Evolutionary conservation across 805 yeast species (phyloP).

Genomic region (Starmera amethionina): DNA sequence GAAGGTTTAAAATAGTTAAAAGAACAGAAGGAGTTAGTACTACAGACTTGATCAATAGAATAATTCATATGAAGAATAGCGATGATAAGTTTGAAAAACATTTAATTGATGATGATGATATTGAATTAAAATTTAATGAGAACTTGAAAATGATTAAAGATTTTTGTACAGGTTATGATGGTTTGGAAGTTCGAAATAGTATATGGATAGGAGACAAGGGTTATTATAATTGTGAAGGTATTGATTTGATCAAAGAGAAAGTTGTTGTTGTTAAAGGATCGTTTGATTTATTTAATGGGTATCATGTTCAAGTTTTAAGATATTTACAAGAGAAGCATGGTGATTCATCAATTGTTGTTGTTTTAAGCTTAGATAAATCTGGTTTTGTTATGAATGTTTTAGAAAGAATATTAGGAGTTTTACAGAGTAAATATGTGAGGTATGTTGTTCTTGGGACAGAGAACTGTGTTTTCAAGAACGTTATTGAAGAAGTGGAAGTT

Average conservation of each 20-base stretch:
- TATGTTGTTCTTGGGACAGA: conserved; percentile 44
- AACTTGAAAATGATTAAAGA: too few species aligned
- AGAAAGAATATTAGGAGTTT: conserved; percentile 78
- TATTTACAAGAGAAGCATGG: conserved; percentile 31
- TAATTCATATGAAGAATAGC: conserved; percentile 33
- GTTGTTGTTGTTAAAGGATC: conserved; percentile 66
- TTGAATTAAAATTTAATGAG: conserved; percentile 39
- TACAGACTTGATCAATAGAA: conserved; percentile 87
- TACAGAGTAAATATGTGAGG: conserved; percentile 82
- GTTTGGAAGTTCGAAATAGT: conserved; percentile 39
- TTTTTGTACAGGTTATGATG: conserved; percentile 40
- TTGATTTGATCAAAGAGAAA: conserved; percentile 2
- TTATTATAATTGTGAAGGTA: conserved; percentile 9
- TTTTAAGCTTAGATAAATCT: conserved; percentile 59
- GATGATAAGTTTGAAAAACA: conserved; percentile 9
- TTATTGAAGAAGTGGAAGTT: conserved; percentile 22
- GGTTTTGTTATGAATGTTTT: conserved; percentile 81
- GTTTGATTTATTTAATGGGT: conserved; percentile 89
- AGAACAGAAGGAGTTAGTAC: conserved; percentile 92
- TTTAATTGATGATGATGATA: conserved; percentile 4
- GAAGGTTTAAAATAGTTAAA: conserved; percentile 84
- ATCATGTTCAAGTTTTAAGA: conserved; percentile 71
- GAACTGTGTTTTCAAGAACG: background rate
- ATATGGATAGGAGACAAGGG: conserved; percentile 40
- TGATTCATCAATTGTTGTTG: conserved; percentile 46